A percentile compares a stretch with the other conserved stretches of the same genome.
Conservation (phyloP, 805 yeast species). For the Kodamaea jinghongensis region DNA sequence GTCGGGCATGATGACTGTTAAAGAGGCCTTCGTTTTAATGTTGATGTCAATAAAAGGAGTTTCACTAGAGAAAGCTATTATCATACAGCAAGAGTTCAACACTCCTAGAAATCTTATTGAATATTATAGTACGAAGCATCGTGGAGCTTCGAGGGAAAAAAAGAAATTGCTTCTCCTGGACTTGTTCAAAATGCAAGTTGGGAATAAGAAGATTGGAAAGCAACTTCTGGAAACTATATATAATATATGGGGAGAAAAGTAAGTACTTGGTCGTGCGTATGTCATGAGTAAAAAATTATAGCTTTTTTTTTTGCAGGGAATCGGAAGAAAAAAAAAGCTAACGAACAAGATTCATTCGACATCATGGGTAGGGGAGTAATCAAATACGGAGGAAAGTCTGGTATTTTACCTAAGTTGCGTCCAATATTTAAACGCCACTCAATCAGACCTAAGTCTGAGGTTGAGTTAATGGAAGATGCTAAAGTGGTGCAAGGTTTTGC, state of each 20-base stretch:
- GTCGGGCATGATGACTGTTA: constrained; percentile 63
- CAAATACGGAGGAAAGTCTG: constrained; percentile 66
- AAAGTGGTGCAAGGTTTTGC: constrained; percentile 65
- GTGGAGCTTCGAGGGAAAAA: constrained; percentile 19
- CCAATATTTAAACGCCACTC: constrained; percentile 67
- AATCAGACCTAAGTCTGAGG: constrained; percentile 47
- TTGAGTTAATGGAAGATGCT: constrained; percentile 40
- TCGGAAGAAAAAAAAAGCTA: constrained; percentile 3
- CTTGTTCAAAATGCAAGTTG: constrained; percentile 42
- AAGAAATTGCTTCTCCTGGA: constrained; percentile 26
- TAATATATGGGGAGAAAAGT: constrained; percentile 52
- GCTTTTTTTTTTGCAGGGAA: neutral
- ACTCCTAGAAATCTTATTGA: constrained; percentile 66
- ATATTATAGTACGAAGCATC: constrained; percentile 36
- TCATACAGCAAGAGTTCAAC: constrained; percentile 65
- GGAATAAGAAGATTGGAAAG: constrained; percentile 52
- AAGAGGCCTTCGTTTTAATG: constrained; percentile 72
- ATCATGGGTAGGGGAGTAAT: constrained; percentile 49
- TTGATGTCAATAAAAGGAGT: constrained; percentile 79
- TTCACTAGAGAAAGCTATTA: constrained; percentile 79
- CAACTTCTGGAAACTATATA: constrained; percentile 51
- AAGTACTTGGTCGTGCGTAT: constrained; percentile 3
- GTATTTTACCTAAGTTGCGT: constrained; percentile 77
- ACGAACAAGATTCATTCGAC: too few relatives aligned
- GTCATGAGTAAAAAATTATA: neutral